Conservation (phyloP, 2,329 filamentous ascomycete genomes). For the Fusarium napiforme region DNA sequence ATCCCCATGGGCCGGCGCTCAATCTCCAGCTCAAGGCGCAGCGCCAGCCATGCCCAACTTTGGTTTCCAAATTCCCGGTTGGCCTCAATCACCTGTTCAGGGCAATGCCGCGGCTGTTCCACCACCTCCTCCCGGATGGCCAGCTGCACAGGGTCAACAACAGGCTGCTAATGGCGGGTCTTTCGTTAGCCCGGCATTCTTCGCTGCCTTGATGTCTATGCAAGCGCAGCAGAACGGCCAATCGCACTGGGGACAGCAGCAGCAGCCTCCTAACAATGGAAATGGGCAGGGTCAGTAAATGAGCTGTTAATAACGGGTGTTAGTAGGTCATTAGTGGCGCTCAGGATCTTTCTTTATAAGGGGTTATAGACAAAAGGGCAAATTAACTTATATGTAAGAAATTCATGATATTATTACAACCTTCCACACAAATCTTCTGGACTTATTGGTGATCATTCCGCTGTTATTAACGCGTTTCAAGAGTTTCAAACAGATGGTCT, state of each 20-base stretch:
- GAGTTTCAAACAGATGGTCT: not conserved
- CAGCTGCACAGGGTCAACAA: constrained; percentile 46
- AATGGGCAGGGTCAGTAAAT: constrained; percentile 43
- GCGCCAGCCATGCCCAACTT: constrained; percentile 49
- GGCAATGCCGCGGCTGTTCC: constrained; percentile 50
- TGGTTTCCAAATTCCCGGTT: constrained; percentile 58
- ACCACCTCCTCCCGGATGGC: constrained; percentile 55
- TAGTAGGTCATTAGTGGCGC: constrained; percentile 30
- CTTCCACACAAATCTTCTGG: not conserved
- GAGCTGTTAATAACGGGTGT: not conserved
- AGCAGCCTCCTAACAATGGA: constrained; percentile 45
- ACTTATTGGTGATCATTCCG: not conserved
- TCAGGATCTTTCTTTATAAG: constrained; percentile 7
- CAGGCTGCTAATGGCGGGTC: constrained; percentile 51
- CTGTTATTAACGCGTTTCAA: not conserved
- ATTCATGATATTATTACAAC: constrained; percentile 13
- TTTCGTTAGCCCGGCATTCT: constrained; percentile 69
- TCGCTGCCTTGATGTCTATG: constrained; percentile 61
- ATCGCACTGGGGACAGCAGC: constrained; percentile 43
- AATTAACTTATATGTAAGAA: not conserved
- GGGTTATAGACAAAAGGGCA: constrained; percentile 36
- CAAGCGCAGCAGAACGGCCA: constrained; percentile 49
- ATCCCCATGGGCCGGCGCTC: constrained; percentile 27
- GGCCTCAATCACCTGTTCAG: constrained; percentile 50
- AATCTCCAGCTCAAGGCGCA: constrained; percentile 28